These are phyloP conservation scores for Liriodendron chinense DNA, from an alignment of 164 flowering plant species.

Conservation along the genomic window DNA sequence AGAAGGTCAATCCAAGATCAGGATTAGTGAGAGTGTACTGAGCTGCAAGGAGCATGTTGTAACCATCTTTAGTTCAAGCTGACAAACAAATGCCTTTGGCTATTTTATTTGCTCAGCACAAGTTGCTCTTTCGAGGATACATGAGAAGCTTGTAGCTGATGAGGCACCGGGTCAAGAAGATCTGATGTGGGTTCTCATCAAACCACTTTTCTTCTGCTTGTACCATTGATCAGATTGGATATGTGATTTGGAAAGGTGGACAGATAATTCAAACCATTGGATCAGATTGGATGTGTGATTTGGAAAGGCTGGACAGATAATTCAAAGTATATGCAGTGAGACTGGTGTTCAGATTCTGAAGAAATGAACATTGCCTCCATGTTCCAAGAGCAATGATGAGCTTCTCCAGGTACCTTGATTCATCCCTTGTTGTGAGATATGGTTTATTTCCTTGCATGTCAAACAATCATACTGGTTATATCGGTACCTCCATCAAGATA, in stretches of 20 bases:
- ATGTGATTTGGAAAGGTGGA: conserved; percentile 95
- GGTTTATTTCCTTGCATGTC: no score
- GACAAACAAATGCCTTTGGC: conserved; percentile 63
- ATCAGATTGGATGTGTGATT: conserved; percentile 94
- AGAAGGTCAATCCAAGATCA: conserved; percentile 82
- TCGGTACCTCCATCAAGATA: no score
- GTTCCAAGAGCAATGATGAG: conserved; percentile 84
- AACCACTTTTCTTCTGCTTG: conserved; percentile 71
- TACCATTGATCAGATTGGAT: conserved; percentile 95
- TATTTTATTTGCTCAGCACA: conserved; percentile 68
- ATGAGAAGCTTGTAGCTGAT: conserved; percentile 75
- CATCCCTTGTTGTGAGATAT: neutral
- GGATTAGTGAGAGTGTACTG: conserved; percentile 80
- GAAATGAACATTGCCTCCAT: conserved; percentile 79
- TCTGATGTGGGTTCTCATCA: conserved; percentile 50
- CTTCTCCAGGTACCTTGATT: conserved; percentile 73
- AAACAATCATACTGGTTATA: no score
- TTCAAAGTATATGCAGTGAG: conserved; percentile 80
- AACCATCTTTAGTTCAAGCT: conserved; percentile 74
- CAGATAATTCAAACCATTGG: conserved; percentile 89
- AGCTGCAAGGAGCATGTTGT: conserved; percentile 89
- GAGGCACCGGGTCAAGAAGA: conserved; percentile 49
- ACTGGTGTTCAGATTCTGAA: conserved; percentile 87
- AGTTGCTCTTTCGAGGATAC: conserved; percentile 86
- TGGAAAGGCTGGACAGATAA: conserved; percentile 96